A percentile compares a stretch with the other conserved stretches of the same genome.
These are phyloP conservation scores for Nelumbo lutea DNA, from an alignment of 164 flowering plant genomes.

Conservation along the genomic window DNA sequence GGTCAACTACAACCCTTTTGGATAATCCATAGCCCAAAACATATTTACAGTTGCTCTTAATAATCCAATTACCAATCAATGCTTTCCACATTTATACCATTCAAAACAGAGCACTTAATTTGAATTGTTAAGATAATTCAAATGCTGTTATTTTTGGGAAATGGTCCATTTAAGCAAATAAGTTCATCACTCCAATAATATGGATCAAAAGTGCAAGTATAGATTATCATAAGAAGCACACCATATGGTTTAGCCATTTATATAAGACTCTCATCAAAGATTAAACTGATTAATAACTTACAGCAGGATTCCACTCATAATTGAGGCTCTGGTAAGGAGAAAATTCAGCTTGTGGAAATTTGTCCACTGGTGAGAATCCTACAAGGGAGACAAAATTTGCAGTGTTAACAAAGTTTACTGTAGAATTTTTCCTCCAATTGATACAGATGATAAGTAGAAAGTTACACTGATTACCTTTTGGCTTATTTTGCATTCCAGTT, in stretches of 20 bases:
- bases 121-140: background rate
- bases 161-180: background rate
- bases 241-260: background rate
- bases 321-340: constrained; percentile 55
- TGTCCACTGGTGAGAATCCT: constrained; percentile 84
- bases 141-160: background rate
- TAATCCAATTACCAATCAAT: background rate
- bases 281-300: constrained; percentile 36
- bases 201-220: background rate
- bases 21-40: background rate
- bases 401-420: constrained; percentile 1
- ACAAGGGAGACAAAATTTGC: constrained; percentile 13
- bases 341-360: constrained; percentile 82
- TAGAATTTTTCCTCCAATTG: background rate
- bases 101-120: background rate
- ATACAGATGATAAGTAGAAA: constrained; percentile 6
- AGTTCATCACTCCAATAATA: background rate
- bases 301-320: constrained; percentile 86
- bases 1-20: background rate
- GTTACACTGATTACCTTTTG: constrained; percentile 36
- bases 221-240: background rate
- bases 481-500: constrained; percentile 18
- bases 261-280: background rate
- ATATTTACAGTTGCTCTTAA: background rate
- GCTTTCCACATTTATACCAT: background rate